A percentile compares a stretch with the other conserved stretches of the same genome.
phyloP scores from a whole-genome alignment of 148 eudicot genomes.

The Polygonum maritimum region DNA sequence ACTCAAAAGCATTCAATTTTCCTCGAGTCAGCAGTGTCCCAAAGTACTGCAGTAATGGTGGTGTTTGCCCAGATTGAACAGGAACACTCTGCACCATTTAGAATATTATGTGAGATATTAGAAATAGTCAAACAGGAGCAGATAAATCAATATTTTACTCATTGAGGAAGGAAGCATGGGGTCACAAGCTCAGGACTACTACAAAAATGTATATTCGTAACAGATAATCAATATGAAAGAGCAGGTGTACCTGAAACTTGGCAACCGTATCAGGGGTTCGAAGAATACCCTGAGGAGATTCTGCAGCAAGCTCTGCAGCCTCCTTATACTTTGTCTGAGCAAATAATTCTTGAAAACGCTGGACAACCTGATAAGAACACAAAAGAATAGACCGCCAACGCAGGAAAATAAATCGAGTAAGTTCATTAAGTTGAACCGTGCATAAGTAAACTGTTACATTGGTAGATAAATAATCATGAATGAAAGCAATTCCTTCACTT shows the following conservation, averaged over 20 bases:
- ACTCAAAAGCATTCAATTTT: slow-evolving; percentile 89
- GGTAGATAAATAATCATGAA: background rate
- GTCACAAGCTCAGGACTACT: background rate
- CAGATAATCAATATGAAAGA: background rate
- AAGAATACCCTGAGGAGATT: slow-evolving; percentile 93
- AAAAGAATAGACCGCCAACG: background rate
- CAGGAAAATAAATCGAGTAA: background rate
- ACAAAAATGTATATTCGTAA: background rate
- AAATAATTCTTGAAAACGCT: slow-evolving; percentile 92
- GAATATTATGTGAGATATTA: background rate
- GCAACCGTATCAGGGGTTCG: slow-evolving; percentile 96
- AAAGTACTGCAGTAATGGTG: slow-evolving; percentile 88
- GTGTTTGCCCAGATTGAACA: slow-evolving; percentile 93
- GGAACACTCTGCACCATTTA: slow-evolving; percentile 84
- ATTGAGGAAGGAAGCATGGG: background rate
- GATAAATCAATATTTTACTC: background rate
- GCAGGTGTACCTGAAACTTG: slow-evolving; percentile 68
- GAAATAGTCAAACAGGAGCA: background rate
- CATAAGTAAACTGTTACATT: background rate
- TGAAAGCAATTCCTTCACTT: background rate
- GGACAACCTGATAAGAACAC: slow-evolving; percentile 61
- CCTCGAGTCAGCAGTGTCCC: slow-evolving; percentile 82
- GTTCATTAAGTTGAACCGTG: background rate
- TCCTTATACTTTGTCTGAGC: slow-evolving; percentile 97
- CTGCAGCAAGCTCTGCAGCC: slow-evolving; percentile 99